Base-by-base conservation (phyloP, 352 stramenopile genomes). In the Lagenidium sp. region DNA sequence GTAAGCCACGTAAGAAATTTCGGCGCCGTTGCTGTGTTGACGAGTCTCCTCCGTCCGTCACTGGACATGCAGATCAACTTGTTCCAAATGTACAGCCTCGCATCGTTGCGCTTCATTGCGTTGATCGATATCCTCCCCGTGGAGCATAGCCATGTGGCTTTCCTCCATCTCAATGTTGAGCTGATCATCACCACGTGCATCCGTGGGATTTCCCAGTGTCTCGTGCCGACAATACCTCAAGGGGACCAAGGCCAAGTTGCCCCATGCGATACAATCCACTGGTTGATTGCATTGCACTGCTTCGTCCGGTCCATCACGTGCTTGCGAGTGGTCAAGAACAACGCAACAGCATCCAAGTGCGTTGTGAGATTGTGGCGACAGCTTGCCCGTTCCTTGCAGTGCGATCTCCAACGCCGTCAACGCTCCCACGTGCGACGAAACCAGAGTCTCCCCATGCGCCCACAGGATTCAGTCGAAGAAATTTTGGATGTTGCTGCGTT, bases 51-150 rank as follows among this genome's bases (percentile, higher is more conserved):
- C n/a, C n/a, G n/a, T n/a, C n/a, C 10, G 10, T 11, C 15, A 13
- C 13, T 25, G 3, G 3, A 39, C 18, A 36, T 5, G 5, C 21
- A 72, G 59, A 19, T 82, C 5, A 87, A 87, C 26, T 8, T 82
- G 6, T 87, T 77, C 36, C 74, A 87, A 47, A 65, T 82, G 47
- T 23, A 75, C 4, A 38, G 65, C 10, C 49, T 85, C 15, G 49
- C 63, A 23, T 71, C 68, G 1, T 46, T 75, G 6, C 69, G 74
- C 15, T 85, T 87, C 41, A 47, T 53, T 4, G 32, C 74, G 36
- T 53, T 87, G 26, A 41, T 76, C 19, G 47, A 76, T 22, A 79
- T 77, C 59, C 46, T 83, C 26, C 71, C 71, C 4, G 76, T 79
- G 24, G 7, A 42, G 60, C 70, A 78, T 71, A n/a, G n/a, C n/a